Evolutionary conservation across 257 asterid genomes (phyloP), one percentile per base, ranked within the genome.

Genomic region (Solanum tacnaense): DNA sequence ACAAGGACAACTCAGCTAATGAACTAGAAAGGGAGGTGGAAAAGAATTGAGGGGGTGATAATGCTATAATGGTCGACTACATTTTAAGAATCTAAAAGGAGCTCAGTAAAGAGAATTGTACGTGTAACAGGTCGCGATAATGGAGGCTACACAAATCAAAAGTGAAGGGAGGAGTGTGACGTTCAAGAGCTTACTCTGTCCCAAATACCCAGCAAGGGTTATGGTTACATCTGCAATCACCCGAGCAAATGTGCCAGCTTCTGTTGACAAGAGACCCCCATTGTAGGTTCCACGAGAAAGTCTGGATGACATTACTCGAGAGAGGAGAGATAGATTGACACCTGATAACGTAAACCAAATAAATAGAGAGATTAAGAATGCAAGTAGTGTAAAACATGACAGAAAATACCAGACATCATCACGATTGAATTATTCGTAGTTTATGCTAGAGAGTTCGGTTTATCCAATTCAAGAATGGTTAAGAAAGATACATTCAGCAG

Each of bases 251-350:
- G 99, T 96, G 76, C 99, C 99, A 21, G 98, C 98, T 92, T 95
- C 98, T 4, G 99, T 96, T 35, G 98, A 96, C 88, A 96, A 70
- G 87, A 96, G 96, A 62, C 99, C 99, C 0, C 98, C 99, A 3
- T 96, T 96, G 90, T 81, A 96, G 73, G 99, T 96, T 41, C 98
- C 99, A 8, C 98, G 99, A 85, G 99, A 95, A 86, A 96, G 99
- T 92, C 99, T 91, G 13, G 98, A 96, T 32, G 99, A 94, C 99
- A 96, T 96, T 35, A 96, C 99, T 90, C 98, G 93, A 10, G 99
- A 96, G 87, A 96, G 99, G 41, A 96, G 92, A 1, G 98, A 94
- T 78, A 96, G 87, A 87, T 96, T 96, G n/a, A 96, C 99, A 25
- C 98, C 99, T 94, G 52, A 90, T 1, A 72, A 68, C 6, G 36